Percentiles rank a stretch among this genome's conserved stretches.
phyloP scores from a whole-genome alignment of 2,329 filamentous ascomycete species.

The Tolypocladium album region DNA sequence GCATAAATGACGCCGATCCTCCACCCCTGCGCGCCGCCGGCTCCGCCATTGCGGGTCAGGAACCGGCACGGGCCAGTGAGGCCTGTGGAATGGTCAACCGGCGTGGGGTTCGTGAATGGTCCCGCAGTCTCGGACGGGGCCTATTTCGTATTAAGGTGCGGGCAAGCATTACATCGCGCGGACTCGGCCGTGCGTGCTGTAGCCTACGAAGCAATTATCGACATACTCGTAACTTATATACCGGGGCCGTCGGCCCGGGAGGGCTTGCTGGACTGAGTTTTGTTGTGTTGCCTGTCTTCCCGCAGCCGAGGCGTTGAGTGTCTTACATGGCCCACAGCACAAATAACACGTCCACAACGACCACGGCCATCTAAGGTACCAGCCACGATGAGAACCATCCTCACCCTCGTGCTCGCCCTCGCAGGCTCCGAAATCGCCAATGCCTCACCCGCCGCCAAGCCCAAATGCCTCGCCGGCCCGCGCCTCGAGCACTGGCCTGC shows the following conservation, averaged over 20 bases:
- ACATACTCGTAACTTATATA: background rate
- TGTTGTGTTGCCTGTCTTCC: background rate
- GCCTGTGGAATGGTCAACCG: background rate
- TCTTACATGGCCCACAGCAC: background rate
- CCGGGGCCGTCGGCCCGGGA: background rate
- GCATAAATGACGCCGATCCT: background rate
- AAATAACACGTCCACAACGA: background rate
- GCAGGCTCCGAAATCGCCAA: background rate
- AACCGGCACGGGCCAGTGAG: background rate
- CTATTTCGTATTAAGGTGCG: background rate
- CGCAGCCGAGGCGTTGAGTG: background rate
- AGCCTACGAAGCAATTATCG: background rate
- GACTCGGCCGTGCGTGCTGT: background rate
- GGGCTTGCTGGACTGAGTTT: background rate
- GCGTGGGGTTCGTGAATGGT: background rate
- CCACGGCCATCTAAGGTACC: background rate
- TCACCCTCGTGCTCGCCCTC: background rate
- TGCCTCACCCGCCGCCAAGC: background rate
- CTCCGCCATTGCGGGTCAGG: background rate
- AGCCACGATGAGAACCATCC: background rate
- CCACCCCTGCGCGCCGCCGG: background rate
- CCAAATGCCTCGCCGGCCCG: conserved; percentile 3
- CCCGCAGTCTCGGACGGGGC: background rate
- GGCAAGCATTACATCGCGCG: background rate
- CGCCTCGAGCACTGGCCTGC: conserved; percentile 22